Evolutionary conservation across 352 stramenopile genomes (phyloP).

Genomic region (Phytophthora constricta): DNA sequence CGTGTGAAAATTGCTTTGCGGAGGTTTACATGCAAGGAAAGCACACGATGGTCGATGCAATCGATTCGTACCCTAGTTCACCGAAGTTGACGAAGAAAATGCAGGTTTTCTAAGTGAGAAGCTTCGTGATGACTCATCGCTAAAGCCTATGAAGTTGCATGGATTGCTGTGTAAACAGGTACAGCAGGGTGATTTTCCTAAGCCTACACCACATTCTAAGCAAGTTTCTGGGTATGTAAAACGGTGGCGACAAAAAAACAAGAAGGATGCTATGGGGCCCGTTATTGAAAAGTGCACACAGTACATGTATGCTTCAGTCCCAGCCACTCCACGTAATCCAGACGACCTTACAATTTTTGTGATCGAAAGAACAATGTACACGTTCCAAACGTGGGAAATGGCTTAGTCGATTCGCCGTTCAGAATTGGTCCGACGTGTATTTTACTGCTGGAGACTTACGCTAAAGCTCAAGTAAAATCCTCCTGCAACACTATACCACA

Average conservation of each 20-base stretch:
- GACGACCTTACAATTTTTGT: slow-evolving; percentile 14
- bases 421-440: not conserved
- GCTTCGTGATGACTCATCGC: not conserved
- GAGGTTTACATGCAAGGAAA: not conserved
- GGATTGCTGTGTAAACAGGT: not conserved
- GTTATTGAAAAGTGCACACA: slow-evolving; percentile 5
- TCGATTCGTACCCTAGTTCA: not conserved
- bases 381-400: not conserved
- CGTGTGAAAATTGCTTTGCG: not conserved
- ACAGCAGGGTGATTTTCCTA: not conserved
- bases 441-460: not conserved
- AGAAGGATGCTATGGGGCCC: slow-evolving; percentile 1
- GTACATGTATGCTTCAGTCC: not conserved
- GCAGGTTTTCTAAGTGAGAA: not conserved
- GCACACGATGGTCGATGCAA: not conserved
- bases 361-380: not conserved
- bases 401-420: not conserved
- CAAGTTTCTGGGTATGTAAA: slow-evolving; percentile 11
- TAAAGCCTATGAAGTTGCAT: not conserved
- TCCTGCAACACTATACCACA: slow-evolving; percentile 5
- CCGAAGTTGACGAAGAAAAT: not conserved
- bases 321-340: not conserved
- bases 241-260: not conserved
- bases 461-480: not conserved
- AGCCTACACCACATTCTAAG: not conserved